Conservation (phyloP, 768 basidiomycete species). For the Lyophyllum semitale region DNA sequence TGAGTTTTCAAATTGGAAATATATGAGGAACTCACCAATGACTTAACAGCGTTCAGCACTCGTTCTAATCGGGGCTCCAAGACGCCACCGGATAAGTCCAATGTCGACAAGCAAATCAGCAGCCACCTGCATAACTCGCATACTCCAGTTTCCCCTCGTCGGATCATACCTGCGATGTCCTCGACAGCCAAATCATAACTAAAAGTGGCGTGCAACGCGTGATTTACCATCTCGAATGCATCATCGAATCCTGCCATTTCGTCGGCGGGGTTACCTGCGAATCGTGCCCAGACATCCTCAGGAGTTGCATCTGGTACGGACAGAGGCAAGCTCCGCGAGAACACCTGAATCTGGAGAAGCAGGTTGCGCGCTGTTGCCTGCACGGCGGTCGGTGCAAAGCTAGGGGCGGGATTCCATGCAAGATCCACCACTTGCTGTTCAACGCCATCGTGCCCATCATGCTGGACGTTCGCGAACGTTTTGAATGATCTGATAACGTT, state of each 20-base stretch:
- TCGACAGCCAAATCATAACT: not conserved
- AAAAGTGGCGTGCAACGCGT: not conserved
- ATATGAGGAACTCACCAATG: too few species aligned
- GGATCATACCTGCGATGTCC: not conserved
- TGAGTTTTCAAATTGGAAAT: too few species aligned
- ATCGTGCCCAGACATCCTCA: not conserved
- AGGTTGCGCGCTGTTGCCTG: too few species aligned
- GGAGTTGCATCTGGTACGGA: too few species aligned
- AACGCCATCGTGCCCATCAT: too few species aligned
- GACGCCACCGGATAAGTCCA: conserved; percentile 6
- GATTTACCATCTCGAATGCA: not conserved
- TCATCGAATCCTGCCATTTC: too few species aligned
- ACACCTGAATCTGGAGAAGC: too few species aligned
- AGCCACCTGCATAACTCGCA: conserved; percentile 1
- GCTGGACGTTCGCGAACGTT: not conserved
- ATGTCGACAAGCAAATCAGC: conserved; percentile 4
- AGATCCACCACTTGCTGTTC: too few species aligned
- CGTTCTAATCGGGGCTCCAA: conserved; percentile 12
- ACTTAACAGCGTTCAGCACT: conserved; percentile 13
- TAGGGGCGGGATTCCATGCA: too few species aligned
- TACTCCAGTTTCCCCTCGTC: not conserved
- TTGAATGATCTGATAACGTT: not conserved
- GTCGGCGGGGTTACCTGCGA: not conserved
- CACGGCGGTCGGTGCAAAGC: too few species aligned
- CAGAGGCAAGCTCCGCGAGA: too few species aligned